Percentiles rank a stretch among this genome's conserved stretches.
phyloP scores from a whole-genome alignment of 495 filamentous ascomycete species.

The Penicillium canariense region DNA sequence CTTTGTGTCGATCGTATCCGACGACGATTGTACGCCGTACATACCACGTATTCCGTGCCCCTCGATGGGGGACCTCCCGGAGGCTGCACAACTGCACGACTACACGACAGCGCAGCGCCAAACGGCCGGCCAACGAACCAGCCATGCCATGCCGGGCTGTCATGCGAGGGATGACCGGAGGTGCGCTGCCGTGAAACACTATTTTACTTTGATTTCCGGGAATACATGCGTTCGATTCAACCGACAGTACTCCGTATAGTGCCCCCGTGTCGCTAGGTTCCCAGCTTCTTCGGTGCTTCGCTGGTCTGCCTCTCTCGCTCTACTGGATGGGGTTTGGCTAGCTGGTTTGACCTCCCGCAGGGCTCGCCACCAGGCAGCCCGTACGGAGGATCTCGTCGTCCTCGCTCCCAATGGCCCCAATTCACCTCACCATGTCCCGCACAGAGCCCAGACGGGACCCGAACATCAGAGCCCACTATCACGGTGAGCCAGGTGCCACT shows the following conservation, averaged over 20 bases:
- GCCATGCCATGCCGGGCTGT: background rate
- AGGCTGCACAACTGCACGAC: background rate
- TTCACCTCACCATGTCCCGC: background rate
- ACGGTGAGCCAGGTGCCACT: slow-evolving; percentile 10
- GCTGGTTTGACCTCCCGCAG: background rate
- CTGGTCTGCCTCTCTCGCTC: too few species aligned
- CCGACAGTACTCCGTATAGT: slow-evolving; percentile 6
- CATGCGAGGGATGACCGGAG: slow-evolving; percentile 15
- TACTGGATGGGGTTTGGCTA: too few species aligned
- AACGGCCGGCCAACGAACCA: background rate
- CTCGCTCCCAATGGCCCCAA: background rate
- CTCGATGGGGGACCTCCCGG: background rate
- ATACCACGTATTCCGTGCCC: background rate
- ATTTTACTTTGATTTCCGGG: slow-evolving; percentile 16
- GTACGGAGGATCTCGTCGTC: background rate
- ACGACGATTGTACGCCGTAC: background rate
- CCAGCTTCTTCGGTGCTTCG: background rate
- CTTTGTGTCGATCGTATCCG: slow-evolving; percentile 13
- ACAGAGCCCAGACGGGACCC: background rate
- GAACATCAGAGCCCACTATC: slow-evolving; percentile 2
- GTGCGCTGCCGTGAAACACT: slow-evolving; percentile 16
- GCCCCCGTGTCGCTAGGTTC: background rate
- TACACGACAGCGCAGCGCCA: background rate
- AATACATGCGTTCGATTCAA: slow-evolving; percentile 9
- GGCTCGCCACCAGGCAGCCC: background rate